Evolutionary conservation across 805 yeast species (phyloP).

Genomic region (Candida peoriensis): DNA sequence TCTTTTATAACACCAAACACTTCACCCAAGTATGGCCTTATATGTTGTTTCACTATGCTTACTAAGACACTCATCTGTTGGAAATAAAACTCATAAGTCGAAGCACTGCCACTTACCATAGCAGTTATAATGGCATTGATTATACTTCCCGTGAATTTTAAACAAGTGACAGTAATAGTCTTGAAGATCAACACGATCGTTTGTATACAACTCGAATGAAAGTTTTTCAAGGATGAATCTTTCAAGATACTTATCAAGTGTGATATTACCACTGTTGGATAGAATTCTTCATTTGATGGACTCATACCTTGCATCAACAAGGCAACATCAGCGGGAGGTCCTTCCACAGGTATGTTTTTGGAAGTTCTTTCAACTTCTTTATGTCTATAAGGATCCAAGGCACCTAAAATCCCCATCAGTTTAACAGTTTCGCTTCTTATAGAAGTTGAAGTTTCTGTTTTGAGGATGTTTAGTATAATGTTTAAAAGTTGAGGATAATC

Average conservation of each 20-base stretch:
- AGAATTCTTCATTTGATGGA: conserved; percentile 88
- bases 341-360: conserved; percentile 51
- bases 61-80: conserved; percentile 81
- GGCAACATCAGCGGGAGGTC: conserved; percentile 87
- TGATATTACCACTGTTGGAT: conserved; percentile 89
- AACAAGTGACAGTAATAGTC: conserved; percentile 83
- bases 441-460: conserved; percentile 68
- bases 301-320: conserved; percentile 90
- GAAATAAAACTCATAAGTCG: conserved; percentile 81
- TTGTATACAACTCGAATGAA: conserved; percentile 90
- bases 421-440: conserved; percentile 86
- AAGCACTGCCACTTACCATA: conserved; percentile 74
- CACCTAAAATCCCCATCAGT: conserved; percentile 89
- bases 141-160: conserved; percentile 80
- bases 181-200: conserved; percentile 90
- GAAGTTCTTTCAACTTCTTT: conserved; percentile 80
- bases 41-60: conserved; percentile 81
- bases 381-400: conserved; percentile 93
- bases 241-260: conserved; percentile 78
- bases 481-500: conserved; percentile 90
- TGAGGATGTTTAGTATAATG: conserved; percentile 72
- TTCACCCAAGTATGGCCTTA: conserved; percentile 73
- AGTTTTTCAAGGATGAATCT: conserved; percentile 78
- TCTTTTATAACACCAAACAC: conserved; percentile 73
- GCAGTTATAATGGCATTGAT: conserved; percentile 84